Evolutionary conservation across 2,329 filamentous ascomycete genomes (phyloP), one percentile per base, ranked within the genome.

Genomic region (Capronia coronata): DNA sequence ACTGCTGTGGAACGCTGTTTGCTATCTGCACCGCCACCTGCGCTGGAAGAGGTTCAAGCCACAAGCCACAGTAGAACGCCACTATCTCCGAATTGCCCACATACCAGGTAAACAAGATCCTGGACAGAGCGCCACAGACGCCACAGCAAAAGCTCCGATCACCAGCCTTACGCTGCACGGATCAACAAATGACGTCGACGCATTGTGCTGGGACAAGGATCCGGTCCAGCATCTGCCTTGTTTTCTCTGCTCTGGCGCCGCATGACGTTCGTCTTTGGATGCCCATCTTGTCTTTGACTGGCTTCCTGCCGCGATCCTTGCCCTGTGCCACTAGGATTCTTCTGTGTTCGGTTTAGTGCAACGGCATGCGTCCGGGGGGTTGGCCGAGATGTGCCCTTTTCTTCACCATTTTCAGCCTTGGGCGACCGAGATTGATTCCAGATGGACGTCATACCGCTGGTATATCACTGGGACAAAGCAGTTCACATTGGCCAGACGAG

Each of bases 151-250:
- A 52, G 21, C 40, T 37, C n/a, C 19, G 2, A 30, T 27, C 34
- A 18, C 40, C 40, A 30, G 40, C 21, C 22, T 18, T 9, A 3
- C 40, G 40, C 23, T 39, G 45, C 46, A 43, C 35, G 16, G 42
- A 43, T 40, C 42, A 42, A 18, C 46, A 34, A 39, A 55, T 49
- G 52, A 55, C 48, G 45, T 55, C 45, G 48, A 37, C 14, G 32
- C 29, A 42, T 19, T 30, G 37, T 42, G 19, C 6, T 5, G 34
- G 5, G 6, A 37, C 34, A 37, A 37, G 34, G 34, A 5, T 37
- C n/a, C 18, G 21, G 14, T 25, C 49, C 49, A 48, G 23, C 38
- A 48, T 40, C 29, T 48, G 41, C 44, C 49, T 43, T 52, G 52
- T 54, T 54, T 54, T 37, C 1, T 37, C 8, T 16, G 19, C 34